Conservation (phyloP, 75 land plant species). For the Sequoiadendron giganteum region DNA sequence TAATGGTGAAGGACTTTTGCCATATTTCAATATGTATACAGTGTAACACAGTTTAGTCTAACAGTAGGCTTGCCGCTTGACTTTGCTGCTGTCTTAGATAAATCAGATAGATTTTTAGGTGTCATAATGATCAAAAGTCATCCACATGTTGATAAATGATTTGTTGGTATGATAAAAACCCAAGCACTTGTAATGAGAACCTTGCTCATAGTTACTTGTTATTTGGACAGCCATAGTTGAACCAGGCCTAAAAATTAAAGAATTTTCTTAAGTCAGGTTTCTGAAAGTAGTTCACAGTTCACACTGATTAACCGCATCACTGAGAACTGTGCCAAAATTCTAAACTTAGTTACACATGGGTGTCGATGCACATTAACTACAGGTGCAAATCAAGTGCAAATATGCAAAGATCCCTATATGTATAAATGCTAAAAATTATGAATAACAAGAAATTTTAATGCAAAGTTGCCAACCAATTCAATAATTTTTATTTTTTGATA, state of each 20-base stretch:
- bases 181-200: background rate
- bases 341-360: background rate
- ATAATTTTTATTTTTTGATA: no score
- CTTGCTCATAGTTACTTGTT: background rate
- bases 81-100: background rate
- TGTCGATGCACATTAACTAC: background rate
- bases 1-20: background rate
- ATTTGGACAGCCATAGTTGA: no score
- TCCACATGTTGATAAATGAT: no score
- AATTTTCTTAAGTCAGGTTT: background rate
- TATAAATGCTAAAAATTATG: no score
- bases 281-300: background rate
- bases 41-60: background rate
- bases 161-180: background rate
- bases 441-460: background rate
- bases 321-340: background rate
- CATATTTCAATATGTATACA: background rate
- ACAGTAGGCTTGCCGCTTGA: background rate
- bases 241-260: background rate
- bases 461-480: background rate
- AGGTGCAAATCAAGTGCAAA: background rate
- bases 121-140: background rate
- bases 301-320: background rate
- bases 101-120: no score
- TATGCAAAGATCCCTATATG: background rate